A percentile compares a stretch with the other conserved stretches of the same genome.
Conservation (phyloP, 352 stramenopile genomes). For the Pythium oligandrum region DNA sequence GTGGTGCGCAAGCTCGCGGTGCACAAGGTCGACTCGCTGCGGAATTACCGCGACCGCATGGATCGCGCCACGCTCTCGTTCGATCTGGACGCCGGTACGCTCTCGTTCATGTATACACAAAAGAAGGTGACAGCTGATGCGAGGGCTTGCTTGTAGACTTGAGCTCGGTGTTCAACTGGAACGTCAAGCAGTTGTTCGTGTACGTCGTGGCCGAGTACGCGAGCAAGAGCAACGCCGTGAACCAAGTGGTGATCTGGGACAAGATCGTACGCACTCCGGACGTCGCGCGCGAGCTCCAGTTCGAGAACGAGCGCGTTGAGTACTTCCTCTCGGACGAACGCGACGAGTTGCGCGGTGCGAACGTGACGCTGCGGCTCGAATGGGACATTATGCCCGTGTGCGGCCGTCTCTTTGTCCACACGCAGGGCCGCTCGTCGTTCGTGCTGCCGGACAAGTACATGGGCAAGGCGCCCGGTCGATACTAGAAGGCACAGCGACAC, state of each 20-base stretch:
- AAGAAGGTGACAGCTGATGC: too few relatives aligned
- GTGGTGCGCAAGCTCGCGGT: slow-evolving; percentile 60
- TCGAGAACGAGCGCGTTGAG: slow-evolving; percentile 66
- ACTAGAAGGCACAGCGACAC: slow-evolving; percentile 9
- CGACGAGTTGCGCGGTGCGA: slow-evolving; percentile 68
- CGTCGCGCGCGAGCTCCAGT: slow-evolving; percentile 36
- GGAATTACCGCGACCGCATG: slow-evolving; percentile 74
- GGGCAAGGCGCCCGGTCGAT: slow-evolving; percentile 42
- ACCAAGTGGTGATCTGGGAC: slow-evolving; percentile 86
- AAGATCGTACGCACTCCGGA: slow-evolving; percentile 74
- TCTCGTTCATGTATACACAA: too few relatives aligned
- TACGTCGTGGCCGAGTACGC: slow-evolving; percentile 83
- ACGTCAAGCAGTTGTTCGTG: slow-evolving; percentile 88
- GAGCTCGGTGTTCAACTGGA: slow-evolving; percentile 88
- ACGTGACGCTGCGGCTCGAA: slow-evolving; percentile 77
- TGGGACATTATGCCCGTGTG: slow-evolving; percentile 87
- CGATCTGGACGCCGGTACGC: slow-evolving; percentile 67
- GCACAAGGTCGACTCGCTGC: slow-evolving; percentile 70
- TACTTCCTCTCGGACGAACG: slow-evolving; percentile 81
- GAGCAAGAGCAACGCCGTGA: slow-evolving; percentile 54
- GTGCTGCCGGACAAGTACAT: slow-evolving; percentile 60
- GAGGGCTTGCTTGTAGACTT: slow-evolving; percentile 31
- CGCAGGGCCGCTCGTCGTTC: slow-evolving; percentile 45
- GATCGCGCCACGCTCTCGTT: slow-evolving; percentile 83
- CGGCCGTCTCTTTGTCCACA: slow-evolving; percentile 69